These are phyloP conservation scores for Cunninghamia lanceolata DNA, from an alignment of 75 land plant genomes.

Conservation along the genomic window DNA sequence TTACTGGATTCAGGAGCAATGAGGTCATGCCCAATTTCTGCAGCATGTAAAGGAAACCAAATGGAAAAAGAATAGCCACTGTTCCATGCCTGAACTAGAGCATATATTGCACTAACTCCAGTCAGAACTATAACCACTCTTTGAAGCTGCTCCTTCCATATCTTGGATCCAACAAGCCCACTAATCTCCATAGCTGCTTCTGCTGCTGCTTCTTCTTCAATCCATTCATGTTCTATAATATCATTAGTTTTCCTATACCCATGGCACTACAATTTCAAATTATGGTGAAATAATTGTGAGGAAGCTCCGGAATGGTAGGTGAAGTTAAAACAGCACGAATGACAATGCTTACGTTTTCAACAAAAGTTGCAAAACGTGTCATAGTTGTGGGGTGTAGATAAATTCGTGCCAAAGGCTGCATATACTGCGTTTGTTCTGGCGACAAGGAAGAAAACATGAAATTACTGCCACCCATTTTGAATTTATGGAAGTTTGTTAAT, in stretches of 20 bases:
- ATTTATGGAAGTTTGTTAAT: not conserved
- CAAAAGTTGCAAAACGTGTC: not conserved
- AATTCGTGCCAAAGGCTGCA: too few relatives aligned
- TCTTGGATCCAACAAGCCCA: not conserved
- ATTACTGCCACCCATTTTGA: too few relatives aligned
- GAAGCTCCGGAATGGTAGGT: not conserved
- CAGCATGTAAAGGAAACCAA: not conserved
- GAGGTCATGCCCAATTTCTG: not conserved
- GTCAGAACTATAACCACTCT: not conserved
- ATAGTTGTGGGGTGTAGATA: not conserved
- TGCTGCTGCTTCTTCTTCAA: not conserved
- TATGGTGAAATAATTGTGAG: not conserved
- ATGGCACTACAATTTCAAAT: too few relatives aligned
- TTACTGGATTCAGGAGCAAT: not conserved
- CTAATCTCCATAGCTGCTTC: not conserved
- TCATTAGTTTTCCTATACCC: not conserved
- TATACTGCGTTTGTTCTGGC: not conserved
- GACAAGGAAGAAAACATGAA: not conserved
- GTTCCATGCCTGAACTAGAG: slow-evolving; percentile 1
- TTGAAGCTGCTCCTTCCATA: not conserved
- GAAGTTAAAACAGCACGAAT: not conserved
- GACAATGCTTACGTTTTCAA: not conserved
- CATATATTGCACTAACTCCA: not conserved
- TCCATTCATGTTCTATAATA: not conserved
- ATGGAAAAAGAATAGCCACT: not conserved